Conservation (phyloP, 768 basidiomycete genomes). For the Kondoa malvinella region DNA sequence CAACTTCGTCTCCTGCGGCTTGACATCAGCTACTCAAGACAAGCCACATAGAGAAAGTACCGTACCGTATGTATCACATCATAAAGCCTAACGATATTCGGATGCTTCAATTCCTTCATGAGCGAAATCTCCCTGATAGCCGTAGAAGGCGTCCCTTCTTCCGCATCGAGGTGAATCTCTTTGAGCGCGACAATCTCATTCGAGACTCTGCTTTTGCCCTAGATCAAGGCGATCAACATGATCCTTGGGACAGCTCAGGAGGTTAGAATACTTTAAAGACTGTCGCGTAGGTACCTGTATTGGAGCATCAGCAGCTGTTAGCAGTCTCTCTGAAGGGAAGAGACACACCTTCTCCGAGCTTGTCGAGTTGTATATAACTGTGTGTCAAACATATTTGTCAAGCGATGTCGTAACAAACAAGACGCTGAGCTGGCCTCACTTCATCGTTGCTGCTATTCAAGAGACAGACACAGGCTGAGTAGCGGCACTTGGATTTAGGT, state of each 20-base stretch:
- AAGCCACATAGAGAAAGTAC: background rate
- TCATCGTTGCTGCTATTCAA: background rate
- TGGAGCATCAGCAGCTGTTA: background rate
- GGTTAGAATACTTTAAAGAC: constrained; percentile 34
- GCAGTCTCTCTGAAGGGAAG: background rate
- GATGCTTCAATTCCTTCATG: constrained; percentile 98
- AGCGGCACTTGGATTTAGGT: too few species aligned
- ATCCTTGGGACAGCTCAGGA: too few species aligned
- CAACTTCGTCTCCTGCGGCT: constrained; percentile 59
- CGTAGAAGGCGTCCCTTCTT: constrained; percentile 96
- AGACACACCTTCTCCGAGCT: constrained; percentile 32
- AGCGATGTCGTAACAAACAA: too few species aligned
- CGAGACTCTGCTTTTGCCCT: constrained; percentile 92
- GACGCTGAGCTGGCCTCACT: too few species aligned
- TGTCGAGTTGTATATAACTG: constrained; percentile 43
- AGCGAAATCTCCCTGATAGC: constrained; percentile 97
- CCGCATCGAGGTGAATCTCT: constrained; percentile 97
- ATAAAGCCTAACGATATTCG: constrained; percentile 93
- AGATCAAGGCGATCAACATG: background rate
- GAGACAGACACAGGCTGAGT: too few species aligned
- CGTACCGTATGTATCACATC: constrained; percentile 84
- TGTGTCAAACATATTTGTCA: constrained; percentile 28
- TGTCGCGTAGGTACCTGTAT: constrained; percentile 34
- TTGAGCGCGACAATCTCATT: constrained; percentile 97
- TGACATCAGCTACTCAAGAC: background rate